Base-by-base conservation (phyloP, 805 yeast species). In the Candida boidinii region DNA sequence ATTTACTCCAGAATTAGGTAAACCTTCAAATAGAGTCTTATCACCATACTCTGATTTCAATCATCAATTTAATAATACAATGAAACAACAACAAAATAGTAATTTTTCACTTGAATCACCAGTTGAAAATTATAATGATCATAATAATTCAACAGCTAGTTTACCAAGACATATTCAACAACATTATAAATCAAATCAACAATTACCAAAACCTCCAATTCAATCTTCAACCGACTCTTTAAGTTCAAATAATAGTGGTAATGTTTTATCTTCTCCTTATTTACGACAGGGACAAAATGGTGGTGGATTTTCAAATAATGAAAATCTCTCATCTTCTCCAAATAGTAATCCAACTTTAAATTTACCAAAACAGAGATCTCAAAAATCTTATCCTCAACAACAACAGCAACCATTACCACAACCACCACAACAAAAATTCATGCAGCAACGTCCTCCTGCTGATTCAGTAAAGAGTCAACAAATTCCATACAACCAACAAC, bases 31-130 rank as follows among this genome's bases (percentile, higher is more conserved):
- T 14, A 36, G 61, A 27, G 45, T 43, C 7, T 30, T 57, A 17
- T 59, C 64, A 2, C 64, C 65, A 26, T 57, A 55, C 38, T 46
- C 61, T 3, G 60, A 50, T 18, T 58, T 56, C 45, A 51, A 56
- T 32, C 43, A 43, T 10, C 48, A 55, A 23, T 53, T 47, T 35
- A 48, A 45, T 15, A 44, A 43, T 18, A 44, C 60, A 2, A 45
- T 56, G 41, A 44, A 49, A 27, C 38, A 36, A 12, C 37, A 36
- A 33, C 25, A 20, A 7, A 17, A 12, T 20, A 19, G 16, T 20
- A 10, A 21, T 23, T 17, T 23, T n/a, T 23, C 17, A 17, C 14
- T 17, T 15, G 20, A 12, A 6, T 13, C 18, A 17, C 23, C 30
- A n/a, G 20, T 13, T 8, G 26, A 16, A 14, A 16, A 17, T 16